Conservation (phyloP, 148 eudicot species). For the Spergularia bocconei region DNA sequence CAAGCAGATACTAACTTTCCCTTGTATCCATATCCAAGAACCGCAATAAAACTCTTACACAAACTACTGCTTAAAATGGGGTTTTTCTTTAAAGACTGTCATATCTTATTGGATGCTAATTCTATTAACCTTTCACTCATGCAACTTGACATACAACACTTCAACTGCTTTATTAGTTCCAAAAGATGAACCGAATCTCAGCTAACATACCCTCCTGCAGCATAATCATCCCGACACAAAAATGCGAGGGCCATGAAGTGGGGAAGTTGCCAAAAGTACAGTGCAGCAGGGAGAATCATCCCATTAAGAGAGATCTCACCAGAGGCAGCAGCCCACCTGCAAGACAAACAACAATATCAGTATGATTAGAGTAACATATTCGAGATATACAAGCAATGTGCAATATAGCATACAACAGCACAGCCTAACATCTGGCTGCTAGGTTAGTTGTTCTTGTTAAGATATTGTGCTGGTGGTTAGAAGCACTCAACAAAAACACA, state of each 20-base stretch:
- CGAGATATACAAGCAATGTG: not conserved
- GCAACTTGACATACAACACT: not conserved
- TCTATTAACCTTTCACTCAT: not conserved
- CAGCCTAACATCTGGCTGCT: not conserved
- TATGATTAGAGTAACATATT: not conserved
- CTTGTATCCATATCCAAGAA: too few relatives aligned
- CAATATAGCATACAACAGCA: not conserved
- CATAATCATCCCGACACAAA: slow-evolving; percentile 87
- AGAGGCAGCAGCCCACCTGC: slow-evolving; percentile 98
- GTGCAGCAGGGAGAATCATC: slow-evolving; percentile 94
- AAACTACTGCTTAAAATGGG: too few relatives aligned
- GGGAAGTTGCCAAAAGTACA: slow-evolving; percentile 98
- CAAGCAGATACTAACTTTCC: too few relatives aligned
- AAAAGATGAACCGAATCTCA: not conserved
- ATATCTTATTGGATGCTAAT: not conserved
- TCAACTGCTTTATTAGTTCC: not conserved
- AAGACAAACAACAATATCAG: slow-evolving; percentile 25
- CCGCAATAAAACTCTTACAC: too few relatives aligned
- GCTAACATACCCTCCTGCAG: slow-evolving; percentile 85
- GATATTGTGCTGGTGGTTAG: not conserved
- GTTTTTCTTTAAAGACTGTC: not conserved
- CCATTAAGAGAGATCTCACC: slow-evolving; percentile 77
- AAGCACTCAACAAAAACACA: not conserved
- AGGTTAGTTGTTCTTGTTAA: not conserved
- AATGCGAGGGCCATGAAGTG: slow-evolving; percentile 99